Evolutionary conservation across 441 rosid genomes (phyloP).

Genomic region (Populus hybrid): DNA sequence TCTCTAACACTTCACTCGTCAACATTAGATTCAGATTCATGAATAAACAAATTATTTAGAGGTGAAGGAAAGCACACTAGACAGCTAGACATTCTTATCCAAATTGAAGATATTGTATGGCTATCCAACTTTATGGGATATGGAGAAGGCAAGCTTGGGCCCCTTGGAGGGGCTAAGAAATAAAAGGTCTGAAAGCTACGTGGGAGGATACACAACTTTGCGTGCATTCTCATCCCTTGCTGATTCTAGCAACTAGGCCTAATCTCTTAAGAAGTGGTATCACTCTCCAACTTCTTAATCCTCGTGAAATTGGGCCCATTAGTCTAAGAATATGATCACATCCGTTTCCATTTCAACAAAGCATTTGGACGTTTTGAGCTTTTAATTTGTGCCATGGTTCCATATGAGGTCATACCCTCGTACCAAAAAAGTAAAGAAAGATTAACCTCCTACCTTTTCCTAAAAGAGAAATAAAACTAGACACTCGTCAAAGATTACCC

Average conservation of each 20-base stretch:
- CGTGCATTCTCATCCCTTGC: not conserved
- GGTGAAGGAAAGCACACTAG: not conserved
- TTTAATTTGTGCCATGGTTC: not conserved
- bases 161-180: no score
- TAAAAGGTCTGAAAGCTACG: not conserved
- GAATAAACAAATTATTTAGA: not conserved
- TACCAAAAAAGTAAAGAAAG: not conserved
- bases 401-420: not conserved
- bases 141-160: not conserved
- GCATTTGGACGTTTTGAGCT: not conserved
- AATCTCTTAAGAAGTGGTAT: no score
- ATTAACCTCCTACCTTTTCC: not conserved
- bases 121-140: slow-evolving; percentile 13
- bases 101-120: not conserved
- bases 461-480: not conserved
- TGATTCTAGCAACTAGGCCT: not conserved
- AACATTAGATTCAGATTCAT: not conserved
- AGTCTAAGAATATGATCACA: no score
- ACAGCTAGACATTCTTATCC: slow-evolving; percentile 8
- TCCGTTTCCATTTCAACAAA: not conserved
- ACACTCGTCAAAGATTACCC: not conserved
- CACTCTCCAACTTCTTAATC: no score
- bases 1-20: not conserved
- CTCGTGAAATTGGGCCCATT: no score
- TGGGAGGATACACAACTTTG: not conserved